These are phyloP conservation scores for Ophiostoma himal-ulmi DNA, from an alignment of 2,329 filamentous ascomycete genomes.

Conservation along the genomic window DNA sequence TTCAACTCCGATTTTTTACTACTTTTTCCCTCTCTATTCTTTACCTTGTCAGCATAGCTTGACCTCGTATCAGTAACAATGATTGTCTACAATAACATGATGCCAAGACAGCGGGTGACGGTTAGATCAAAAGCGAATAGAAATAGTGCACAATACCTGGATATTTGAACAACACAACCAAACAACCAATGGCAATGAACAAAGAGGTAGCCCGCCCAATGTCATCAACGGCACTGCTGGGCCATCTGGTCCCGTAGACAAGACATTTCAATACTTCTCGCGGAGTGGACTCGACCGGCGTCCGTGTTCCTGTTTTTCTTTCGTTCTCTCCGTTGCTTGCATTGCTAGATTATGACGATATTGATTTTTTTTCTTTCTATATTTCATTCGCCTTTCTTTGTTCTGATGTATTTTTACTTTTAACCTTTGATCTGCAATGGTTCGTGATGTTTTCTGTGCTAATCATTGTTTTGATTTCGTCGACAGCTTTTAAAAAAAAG, in stretches of 20 bases:
- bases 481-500: too few species aligned
- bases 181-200: neutral
- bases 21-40: neutral
- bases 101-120: neutral
- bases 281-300: neutral
- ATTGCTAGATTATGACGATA: neutral
- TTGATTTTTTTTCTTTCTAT: neutral
- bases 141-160: neutral
- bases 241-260: neutral
- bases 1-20: neutral
- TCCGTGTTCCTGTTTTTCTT: neutral
- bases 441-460: neutral
- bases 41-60: neutral
- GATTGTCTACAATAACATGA: neutral
- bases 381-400: neutral
- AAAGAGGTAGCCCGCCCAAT: neutral
- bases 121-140: neutral
- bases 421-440: neutral
- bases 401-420: constrained; percentile 3
- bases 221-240: neutral
- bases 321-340: neutral
- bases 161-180: neutral
- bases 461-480: neutral
- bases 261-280: neutral
- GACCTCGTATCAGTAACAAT: neutral